phyloP scores from a whole-genome alignment of 2,329 filamentous ascomycete genomes.

The Claviceps sp. region DNA sequence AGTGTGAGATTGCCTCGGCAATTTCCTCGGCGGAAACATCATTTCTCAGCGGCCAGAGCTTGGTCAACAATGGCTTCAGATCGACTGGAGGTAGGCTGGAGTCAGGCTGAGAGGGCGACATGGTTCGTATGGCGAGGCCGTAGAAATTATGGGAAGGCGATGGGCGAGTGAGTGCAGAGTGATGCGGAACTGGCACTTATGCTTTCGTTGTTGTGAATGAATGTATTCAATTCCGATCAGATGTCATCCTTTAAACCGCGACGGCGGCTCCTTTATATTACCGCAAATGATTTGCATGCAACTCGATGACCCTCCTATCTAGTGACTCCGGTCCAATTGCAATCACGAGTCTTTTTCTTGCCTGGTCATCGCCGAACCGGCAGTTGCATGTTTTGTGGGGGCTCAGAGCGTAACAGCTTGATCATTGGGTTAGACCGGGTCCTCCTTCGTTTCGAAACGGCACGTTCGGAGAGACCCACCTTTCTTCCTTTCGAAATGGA shows the following conservation, averaged over 20 bases:
- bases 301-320: background rate
- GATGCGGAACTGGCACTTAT: too few relatives aligned
- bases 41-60: constrained; percentile 49
- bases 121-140: constrained; percentile 6
- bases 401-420: background rate
- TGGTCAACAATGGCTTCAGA: constrained; percentile 60
- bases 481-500: background rate
- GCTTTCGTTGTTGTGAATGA: too few relatives aligned
- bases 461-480: background rate
- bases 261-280: background rate
- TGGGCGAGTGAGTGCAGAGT: too few relatives aligned
- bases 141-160: background rate
- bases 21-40: constrained; percentile 65
- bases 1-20: constrained; percentile 75
- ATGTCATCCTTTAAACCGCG: background rate
- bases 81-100: constrained; percentile 27
- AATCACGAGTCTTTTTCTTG: background rate
- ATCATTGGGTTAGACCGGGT: background rate
- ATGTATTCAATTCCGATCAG: too few relatives aligned
- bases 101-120: constrained; percentile 18
- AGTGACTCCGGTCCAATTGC: background rate
- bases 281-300: too few relatives aligned
- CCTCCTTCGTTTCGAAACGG: background rate
- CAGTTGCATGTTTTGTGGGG: background rate
- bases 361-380: background rate